Conservation (phyloP, 2,329 filamentous ascomycete species). For the Daldinia eschscholtzii region DNA sequence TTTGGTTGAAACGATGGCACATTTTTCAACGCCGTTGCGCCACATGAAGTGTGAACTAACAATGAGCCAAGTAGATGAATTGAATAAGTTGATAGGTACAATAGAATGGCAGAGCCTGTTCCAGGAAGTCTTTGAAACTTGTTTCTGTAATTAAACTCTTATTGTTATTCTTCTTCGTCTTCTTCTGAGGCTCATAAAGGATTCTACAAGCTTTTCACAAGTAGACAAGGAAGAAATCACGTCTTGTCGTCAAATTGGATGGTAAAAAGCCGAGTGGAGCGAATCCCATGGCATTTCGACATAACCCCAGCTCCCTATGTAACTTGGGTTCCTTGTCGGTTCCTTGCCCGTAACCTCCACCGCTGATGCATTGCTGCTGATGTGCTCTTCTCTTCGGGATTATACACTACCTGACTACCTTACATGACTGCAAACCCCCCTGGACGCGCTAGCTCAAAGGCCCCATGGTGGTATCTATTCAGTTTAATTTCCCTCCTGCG, state of each 20-base stretch:
- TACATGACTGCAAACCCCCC: conserved; percentile 4
- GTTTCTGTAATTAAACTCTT: background rate
- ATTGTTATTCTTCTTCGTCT: background rate
- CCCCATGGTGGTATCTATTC: conserved; percentile 44
- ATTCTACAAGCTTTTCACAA: conserved; percentile 3
- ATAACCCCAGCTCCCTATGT: conserved; percentile 29
- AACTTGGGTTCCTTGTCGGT: conserved; percentile 21
- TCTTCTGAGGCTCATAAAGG: conserved; percentile 23
- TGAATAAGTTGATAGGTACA: background rate
- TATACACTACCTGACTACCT: background rate
- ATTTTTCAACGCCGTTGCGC: conserved; percentile 26
- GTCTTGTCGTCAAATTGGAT: conserved; percentile 25
- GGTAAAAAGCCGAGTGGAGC: conserved; percentile 33
- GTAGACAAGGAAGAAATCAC: conserved; percentile 15
- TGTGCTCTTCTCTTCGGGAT: background rate
- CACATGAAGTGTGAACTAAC: conserved; percentile 19
- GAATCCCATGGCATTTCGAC: conserved; percentile 34
- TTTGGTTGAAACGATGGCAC: conserved; percentile 33
- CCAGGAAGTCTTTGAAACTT: conserved; percentile 10
- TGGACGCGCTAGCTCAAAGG: conserved; percentile 38
- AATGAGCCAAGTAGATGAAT: conserved; percentile 16
- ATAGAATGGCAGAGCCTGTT: background rate
- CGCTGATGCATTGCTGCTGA: conserved; percentile 31
- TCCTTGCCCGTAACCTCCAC: conserved; percentile 38
- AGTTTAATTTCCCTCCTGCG: conserved; percentile 52